Percentiles rank a stretch among this genome's conserved stretches.
phyloP scores from a whole-genome alignment of 1,139 yeast species.

The Waltiozyma sp. region DNA sequence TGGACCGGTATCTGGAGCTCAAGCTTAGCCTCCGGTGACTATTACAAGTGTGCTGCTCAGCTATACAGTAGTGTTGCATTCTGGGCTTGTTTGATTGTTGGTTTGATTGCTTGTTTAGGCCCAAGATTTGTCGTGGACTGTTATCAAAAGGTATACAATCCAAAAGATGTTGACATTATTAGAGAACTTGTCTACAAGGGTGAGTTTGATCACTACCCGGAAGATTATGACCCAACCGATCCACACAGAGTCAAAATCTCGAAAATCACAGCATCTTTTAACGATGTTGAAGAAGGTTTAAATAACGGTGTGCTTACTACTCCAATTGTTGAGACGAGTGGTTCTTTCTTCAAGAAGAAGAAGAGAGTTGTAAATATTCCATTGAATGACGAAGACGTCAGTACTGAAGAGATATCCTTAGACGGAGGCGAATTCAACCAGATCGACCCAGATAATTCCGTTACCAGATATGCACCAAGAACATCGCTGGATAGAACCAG shows the following conservation, averaged over 20 bases:
- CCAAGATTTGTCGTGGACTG: slow-evolving; percentile 70
- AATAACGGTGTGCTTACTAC: slow-evolving; percentile 8
- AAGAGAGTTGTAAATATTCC: slow-evolving; percentile 6
- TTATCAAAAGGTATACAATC: slow-evolving; percentile 49
- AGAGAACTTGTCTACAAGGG: slow-evolving; percentile 62
- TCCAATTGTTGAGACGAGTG: slow-evolving; percentile 6
- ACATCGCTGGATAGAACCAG: slow-evolving; percentile 27
- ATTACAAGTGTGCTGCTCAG: slow-evolving; percentile 66
- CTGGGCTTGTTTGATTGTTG: slow-evolving; percentile 78
- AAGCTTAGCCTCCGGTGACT: slow-evolving; percentile 46
- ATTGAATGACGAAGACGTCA: slow-evolving; percentile 14
- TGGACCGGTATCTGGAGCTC: slow-evolving; percentile 94
- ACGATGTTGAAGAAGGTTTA: neutral
- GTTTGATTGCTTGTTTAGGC: slow-evolving; percentile 57
- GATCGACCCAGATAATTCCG: slow-evolving; percentile 1
- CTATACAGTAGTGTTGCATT: slow-evolving; percentile 61
- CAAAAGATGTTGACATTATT: slow-evolving; percentile 75
- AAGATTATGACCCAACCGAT: slow-evolving; percentile 56
- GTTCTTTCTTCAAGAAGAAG: slow-evolving; percentile 2
- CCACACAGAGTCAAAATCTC: slow-evolving; percentile 28
- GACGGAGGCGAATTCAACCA: slow-evolving; percentile 11
- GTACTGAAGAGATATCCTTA: slow-evolving; percentile 22
- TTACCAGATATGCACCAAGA: slow-evolving; percentile 15
- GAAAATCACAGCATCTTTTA: slow-evolving; percentile 13
- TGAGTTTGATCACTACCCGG: slow-evolving; percentile 37